Evolutionary conservation across 495 filamentous ascomycete species (phyloP), one percentile per base, ranked within the genome.

Genomic region (Aspergillus heteromorphus): DNA sequence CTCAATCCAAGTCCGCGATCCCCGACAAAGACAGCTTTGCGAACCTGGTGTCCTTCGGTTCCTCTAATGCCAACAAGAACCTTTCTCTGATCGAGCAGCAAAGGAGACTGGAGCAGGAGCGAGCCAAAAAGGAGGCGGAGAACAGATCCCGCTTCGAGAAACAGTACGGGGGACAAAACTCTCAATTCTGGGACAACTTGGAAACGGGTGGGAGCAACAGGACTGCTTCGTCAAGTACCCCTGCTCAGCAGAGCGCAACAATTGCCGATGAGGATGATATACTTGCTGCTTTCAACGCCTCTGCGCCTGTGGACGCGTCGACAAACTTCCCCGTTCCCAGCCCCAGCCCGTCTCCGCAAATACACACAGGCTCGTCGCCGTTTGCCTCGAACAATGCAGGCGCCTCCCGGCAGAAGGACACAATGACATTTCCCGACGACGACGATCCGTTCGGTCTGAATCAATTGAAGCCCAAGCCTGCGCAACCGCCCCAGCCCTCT

Each of bases 401-500:
- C 8, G 16, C 49, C 17, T 58, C 65, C 60, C 55, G 23, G 43
- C 65, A 30, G 31, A 51, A 47, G 40, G 48, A 14, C 40, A 59
- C 30, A 52, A 56, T 56, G 59, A 30, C 57, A 1, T 68, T 73
- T 43, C 57, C 55, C 14, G 66, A 79, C 36, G 83, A 95, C 56
- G 92, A 95, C 55, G 92, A 96, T 63, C 89, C 91, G 8, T 97
- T 98, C 61, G 93, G 91, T n/a, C 77, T 97, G 34, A 82, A 73
- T 42, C 74, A 86, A 51, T 60, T 92, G 60, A 82, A 79, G 42
- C 56, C 77, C 0, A 70, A 72, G 65, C 54, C 57, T 40, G 65
- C 45, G 49, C 62, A 74, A 2, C 57, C 73, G 11, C 63, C 73
- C 1, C 54, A 68, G 38, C 50, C 57, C 25, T 52, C 59, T n/a